Conservation (phyloP, 2,329 filamentous ascomycete genomes). For the Sporothrix variecibatus region DNA sequence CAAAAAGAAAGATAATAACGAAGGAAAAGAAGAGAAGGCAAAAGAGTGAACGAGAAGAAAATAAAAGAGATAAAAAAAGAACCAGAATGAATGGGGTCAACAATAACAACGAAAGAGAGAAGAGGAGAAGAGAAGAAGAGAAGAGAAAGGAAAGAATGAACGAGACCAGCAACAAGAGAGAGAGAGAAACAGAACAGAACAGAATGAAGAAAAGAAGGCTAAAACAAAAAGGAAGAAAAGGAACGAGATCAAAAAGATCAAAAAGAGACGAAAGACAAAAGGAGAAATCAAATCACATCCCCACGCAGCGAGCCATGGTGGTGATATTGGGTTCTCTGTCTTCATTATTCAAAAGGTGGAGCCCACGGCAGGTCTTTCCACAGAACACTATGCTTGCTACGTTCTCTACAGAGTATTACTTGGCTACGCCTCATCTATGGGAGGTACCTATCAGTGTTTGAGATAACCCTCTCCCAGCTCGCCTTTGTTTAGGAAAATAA, state of each 20-base stretch:
- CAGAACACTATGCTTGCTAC: not conserved
- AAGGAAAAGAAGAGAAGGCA: not conserved
- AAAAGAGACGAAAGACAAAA: not conserved
- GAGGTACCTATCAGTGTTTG: not conserved
- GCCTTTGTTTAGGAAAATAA: not conserved
- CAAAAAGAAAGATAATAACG: not conserved
- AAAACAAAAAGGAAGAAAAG: not conserved
- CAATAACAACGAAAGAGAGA: not conserved
- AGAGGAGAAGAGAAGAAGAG: not conserved
- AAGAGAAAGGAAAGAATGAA: not conserved
- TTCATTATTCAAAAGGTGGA: not conserved
- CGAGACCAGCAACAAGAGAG: not conserved
- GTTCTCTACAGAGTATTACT: not conserved
- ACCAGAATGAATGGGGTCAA: not conserved
- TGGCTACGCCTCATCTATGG: not conserved
- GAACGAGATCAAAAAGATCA: not conserved
- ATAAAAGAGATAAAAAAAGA: not conserved
- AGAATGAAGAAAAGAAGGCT: not conserved
- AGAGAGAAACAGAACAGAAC: not conserved
- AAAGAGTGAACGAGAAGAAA: not conserved
- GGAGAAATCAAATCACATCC: not conserved
- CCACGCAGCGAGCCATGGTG: constrained; percentile 5
- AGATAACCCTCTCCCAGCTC: not conserved
- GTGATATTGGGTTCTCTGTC: not conserved
- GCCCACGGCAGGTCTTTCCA: not conserved